A percentile compares a stretch with the other conserved stretches of the same genome.
These are phyloP conservation scores for Fusarium vanettenii DNA, from an alignment of 2,329 filamentous ascomycete species.

Conservation along the genomic window DNA sequence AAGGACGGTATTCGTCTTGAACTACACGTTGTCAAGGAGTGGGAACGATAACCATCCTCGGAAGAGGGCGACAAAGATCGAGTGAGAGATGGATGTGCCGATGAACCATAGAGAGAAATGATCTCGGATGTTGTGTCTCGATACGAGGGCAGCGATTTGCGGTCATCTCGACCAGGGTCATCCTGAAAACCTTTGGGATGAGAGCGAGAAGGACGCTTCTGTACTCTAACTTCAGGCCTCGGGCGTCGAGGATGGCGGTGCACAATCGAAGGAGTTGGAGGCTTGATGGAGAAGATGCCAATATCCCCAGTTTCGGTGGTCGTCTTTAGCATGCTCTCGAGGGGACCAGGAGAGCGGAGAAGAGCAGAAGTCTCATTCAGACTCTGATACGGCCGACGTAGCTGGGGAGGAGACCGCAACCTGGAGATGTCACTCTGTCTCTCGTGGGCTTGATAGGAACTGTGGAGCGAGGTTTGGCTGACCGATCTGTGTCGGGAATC, in stretches of 20 bases:
- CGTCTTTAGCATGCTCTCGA: slow-evolving; percentile 74
- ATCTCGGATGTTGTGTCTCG: slow-evolving; percentile 66
- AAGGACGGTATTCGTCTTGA: slow-evolving; percentile 60
- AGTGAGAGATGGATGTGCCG: slow-evolving; percentile 59
- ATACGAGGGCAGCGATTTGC: slow-evolving; percentile 59
- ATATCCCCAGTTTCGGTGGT: slow-evolving; percentile 75
- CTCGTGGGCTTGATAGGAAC: slow-evolving; percentile 45
- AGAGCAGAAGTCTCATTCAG: slow-evolving; percentile 57
- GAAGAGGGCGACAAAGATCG: slow-evolving; percentile 56
- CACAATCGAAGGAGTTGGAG: slow-evolving; percentile 45
- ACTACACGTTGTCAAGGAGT: slow-evolving; percentile 65
- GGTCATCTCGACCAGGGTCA: slow-evolving; percentile 52
- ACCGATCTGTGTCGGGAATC: slow-evolving; percentile 48
- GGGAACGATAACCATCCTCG: slow-evolving; percentile 62
- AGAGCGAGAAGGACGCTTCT: slow-evolving; percentile 41
- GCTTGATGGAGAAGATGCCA: slow-evolving; percentile 67
- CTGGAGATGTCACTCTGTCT: slow-evolving; percentile 28
- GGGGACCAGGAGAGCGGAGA: slow-evolving; percentile 62
- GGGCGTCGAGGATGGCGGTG: slow-evolving; percentile 45
- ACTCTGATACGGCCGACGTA: slow-evolving; percentile 56
- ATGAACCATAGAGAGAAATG: slow-evolving; percentile 65
- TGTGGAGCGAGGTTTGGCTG: slow-evolving; percentile 55
- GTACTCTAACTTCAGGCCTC: slow-evolving; percentile 47
- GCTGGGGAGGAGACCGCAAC: slow-evolving; percentile 37
- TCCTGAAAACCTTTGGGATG: slow-evolving; percentile 48